phyloP scores from a whole-genome alignment of 2,329 filamentous ascomycete genomes.

The Aspergillus novoparasiticus region DNA sequence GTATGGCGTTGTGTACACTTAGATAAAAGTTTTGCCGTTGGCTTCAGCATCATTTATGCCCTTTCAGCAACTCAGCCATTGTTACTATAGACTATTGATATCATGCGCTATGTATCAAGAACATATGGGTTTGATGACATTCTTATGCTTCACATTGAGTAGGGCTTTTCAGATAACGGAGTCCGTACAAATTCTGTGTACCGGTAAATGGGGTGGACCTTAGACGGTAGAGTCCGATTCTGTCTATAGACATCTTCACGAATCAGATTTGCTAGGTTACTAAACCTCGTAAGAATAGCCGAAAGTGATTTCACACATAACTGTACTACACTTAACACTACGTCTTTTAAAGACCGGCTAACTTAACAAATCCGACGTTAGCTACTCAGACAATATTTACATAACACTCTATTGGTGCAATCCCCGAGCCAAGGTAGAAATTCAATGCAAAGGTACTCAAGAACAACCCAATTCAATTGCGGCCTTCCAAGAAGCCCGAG shows the following conservation, averaged over 20 bases:
- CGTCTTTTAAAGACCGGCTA: background rate
- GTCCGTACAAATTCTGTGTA: background rate
- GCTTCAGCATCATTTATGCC: constrained; percentile 4
- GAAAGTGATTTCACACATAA: background rate
- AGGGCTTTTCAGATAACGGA: background rate
- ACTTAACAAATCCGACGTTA: constrained; percentile 19
- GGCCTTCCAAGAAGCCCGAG: constrained; percentile 89
- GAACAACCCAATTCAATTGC: constrained; percentile 42
- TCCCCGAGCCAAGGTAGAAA: constrained; percentile 16
- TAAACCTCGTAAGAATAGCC: background rate
- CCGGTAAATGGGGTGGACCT: background rate
- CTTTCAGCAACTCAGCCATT: constrained; percentile 8
- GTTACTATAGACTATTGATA: constrained; percentile 4
- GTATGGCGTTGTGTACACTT: constrained; percentile 13
- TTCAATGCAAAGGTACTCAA: constrained; percentile 24
- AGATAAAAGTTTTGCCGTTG: constrained; percentile 7
- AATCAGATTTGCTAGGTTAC: background rate
- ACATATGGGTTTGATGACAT: background rate
- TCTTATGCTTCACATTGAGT: background rate
- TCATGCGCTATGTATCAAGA: background rate
- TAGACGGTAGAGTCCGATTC: background rate
- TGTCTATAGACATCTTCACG: background rate
- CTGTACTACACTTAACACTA: background rate
- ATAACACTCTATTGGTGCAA: constrained; percentile 33
- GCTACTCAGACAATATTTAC: constrained; percentile 41